A percentile compares a stretch with the other conserved stretches of the same genome.
phyloP scores from a whole-genome alignment of 805 yeast genomes.

The Cyberlindnera suaveolens region DNA sequence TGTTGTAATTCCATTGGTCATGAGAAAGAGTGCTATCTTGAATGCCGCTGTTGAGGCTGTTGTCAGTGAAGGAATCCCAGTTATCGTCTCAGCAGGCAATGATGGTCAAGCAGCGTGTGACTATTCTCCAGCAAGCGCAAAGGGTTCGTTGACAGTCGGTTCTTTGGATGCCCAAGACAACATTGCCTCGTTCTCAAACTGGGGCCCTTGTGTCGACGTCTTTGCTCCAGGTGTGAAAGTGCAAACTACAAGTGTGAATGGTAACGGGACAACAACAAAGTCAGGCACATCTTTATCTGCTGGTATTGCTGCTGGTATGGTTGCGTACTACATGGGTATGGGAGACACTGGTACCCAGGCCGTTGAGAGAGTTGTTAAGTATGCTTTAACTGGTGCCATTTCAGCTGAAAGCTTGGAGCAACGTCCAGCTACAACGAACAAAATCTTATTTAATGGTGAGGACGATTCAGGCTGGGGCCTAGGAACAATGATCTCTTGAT shows the following conservation, averaged over 20 bases:
- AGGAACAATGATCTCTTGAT: no score
- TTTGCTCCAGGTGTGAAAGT: slow-evolving; percentile 45
- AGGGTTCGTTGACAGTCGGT: slow-evolving; percentile 73
- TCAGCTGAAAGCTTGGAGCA: slow-evolving; percentile 37
- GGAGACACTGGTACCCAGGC: slow-evolving; percentile 32
- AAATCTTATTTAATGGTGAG: slow-evolving; percentile 39
- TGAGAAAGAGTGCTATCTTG: slow-evolving; percentile 33
- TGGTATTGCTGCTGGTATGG: slow-evolving; percentile 39
- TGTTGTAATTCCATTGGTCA: slow-evolving; percentile 32
- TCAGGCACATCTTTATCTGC: slow-evolving; percentile 49
- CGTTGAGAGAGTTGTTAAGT: slow-evolving; percentile 32
- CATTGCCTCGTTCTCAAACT: slow-evolving; percentile 41
- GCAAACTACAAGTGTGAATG: slow-evolving; percentile 32
- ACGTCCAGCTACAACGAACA: slow-evolving; percentile 55
- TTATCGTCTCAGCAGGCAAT: slow-evolving; percentile 48
- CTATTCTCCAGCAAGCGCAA: slow-evolving; percentile 42
- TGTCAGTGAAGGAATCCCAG: slow-evolving; percentile 35
- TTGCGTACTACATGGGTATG: slow-evolving; percentile 37
- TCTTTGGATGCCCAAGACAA: slow-evolving; percentile 71
- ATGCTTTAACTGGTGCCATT: slow-evolving; percentile 44
- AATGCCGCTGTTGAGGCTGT: slow-evolving; percentile 40
- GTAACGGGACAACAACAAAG: slow-evolving; percentile 23
- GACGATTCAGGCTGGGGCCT: slow-evolving; percentile 23
- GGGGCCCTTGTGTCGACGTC: slow-evolving; percentile 48
- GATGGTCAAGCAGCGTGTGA: slow-evolving; percentile 37